A percentile compares a stretch with the other conserved stretches of the same genome.
These are phyloP conservation scores for Podila verticillata DNA, from an alignment of 192 early-diverging fungal genomes.

Conservation along the genomic window DNA sequence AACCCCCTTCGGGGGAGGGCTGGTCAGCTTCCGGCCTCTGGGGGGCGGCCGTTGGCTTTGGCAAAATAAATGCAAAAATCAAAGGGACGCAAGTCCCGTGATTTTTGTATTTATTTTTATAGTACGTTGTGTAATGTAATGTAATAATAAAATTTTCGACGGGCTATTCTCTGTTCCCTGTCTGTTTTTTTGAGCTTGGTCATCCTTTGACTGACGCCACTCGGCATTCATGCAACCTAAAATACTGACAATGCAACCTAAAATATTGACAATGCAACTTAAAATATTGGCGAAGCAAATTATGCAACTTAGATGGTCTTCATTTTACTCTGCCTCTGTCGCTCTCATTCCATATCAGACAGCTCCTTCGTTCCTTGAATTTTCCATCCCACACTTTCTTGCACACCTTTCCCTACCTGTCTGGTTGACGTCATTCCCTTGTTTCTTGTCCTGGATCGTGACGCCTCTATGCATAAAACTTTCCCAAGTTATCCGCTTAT, in stretches of 20 bases:
- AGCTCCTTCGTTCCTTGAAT: background rate
- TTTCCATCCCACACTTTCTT: conserved; percentile 6
- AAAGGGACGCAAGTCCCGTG: no score
- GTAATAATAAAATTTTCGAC: no score
- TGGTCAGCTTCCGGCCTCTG: no score
- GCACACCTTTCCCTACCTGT: conserved; percentile 2
- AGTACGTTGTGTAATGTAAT: no score
- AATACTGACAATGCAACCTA: background rate
- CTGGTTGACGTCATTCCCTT: background rate
- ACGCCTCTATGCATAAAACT: conserved; percentile 1
- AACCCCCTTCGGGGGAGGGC: no score
- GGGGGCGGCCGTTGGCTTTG: no score
- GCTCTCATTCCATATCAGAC: conserved; percentile 6
- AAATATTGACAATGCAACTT: background rate
- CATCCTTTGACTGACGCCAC: no score
- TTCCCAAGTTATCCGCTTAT: background rate
- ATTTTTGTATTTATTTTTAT: background rate
- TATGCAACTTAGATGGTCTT: background rate
- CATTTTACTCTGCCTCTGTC: no score
- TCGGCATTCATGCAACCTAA: background rate
- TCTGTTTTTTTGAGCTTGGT: no score
- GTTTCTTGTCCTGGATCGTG: conserved; percentile 1
- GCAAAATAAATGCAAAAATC: no score
- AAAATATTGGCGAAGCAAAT: conserved; percentile 3
- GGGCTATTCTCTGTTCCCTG: no score